These are phyloP conservation scores for Pestalotiopsis sp. DNA, from an alignment of 2,329 filamentous ascomycete species.

Conservation along the genomic window DNA sequence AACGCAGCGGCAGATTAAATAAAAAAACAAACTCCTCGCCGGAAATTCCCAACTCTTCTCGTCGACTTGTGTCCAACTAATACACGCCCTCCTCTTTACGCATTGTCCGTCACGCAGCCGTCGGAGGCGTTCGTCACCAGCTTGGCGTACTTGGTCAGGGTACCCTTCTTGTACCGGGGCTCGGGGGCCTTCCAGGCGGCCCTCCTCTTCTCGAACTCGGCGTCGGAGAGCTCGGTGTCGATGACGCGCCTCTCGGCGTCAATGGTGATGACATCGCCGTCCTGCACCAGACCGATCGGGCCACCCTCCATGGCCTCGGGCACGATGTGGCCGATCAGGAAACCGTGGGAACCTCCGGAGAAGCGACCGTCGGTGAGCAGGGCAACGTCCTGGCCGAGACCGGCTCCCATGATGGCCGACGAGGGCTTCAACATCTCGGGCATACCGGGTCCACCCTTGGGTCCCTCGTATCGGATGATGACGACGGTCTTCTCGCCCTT, in stretches of 20 bases:
- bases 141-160: constrained; percentile 69
- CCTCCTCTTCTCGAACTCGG: constrained; percentile 62
- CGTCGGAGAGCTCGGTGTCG: constrained; percentile 67
- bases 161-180: constrained; percentile 63
- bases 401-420: constrained; percentile 89
- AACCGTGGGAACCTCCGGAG: constrained; percentile 81
- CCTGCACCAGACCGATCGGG: constrained; percentile 78
- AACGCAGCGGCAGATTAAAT: neutral
- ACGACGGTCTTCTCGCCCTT: constrained; percentile 87
- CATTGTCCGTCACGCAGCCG: constrained; percentile 55
- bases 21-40: neutral
- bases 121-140: constrained; percentile 61
- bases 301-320: constrained; percentile 86
- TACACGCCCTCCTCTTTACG: constrained; percentile 11
- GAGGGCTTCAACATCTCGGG: constrained; percentile 94
- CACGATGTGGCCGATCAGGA: constrained; percentile 85
- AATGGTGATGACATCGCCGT: constrained; percentile 81
- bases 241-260: constrained; percentile 76
- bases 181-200: constrained; percentile 65
- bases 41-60: neutral
- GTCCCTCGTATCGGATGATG: constrained; percentile 90
- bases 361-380: constrained; percentile 77
- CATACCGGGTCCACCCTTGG: constrained; percentile 92
- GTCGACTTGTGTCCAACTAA: neutral
- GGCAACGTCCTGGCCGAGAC: constrained; percentile 75